Evolutionary conservation across 805 yeast species (phyloP).

Genomic region (Saccharomycopsis oosterbeekiorum): DNA sequence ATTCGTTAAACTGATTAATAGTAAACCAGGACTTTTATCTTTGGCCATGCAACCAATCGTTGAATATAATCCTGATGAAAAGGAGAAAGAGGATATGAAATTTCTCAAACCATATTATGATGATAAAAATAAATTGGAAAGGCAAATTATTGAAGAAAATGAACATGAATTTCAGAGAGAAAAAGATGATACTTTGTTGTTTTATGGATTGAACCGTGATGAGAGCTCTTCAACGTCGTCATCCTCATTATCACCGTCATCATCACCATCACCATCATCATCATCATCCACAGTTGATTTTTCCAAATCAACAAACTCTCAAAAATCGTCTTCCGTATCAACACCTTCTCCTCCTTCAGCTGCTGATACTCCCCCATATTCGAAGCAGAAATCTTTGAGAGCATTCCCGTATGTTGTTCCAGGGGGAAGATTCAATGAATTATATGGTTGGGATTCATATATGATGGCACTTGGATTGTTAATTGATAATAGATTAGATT

Average conservation of each 20-base stretch:
- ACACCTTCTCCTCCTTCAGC: not conserved
- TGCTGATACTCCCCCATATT: not conserved
- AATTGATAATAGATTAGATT: conserved; percentile 49
- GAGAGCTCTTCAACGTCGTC: not conserved
- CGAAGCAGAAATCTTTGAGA: conserved; percentile 28
- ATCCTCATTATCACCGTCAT: not conserved
- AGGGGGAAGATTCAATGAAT: conserved; percentile 96
- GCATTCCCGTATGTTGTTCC: conserved; percentile 91
- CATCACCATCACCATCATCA: too few relatives aligned
- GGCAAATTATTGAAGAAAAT: not conserved
- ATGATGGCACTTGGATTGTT: conserved; percentile 81
- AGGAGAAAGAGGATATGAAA: not conserved
- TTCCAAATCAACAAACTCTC: too few relatives aligned
- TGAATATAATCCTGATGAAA: not conserved
- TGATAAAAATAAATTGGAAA: not conserved
- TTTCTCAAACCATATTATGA: not conserved
- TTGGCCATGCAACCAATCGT: conserved; percentile 51
- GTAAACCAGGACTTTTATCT: conserved; percentile 78
- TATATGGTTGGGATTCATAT: conserved; percentile 97
- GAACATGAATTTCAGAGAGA: not conserved
- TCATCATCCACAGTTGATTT: too few relatives aligned
- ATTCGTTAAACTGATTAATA: conserved; percentile 65
- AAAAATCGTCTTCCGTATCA: not conserved
- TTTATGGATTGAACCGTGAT: not conserved
- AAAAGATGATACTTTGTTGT: not conserved